Conservation (phyloP, 768 basidiomycete genomes). For the Boletus barrowsii region DNA sequence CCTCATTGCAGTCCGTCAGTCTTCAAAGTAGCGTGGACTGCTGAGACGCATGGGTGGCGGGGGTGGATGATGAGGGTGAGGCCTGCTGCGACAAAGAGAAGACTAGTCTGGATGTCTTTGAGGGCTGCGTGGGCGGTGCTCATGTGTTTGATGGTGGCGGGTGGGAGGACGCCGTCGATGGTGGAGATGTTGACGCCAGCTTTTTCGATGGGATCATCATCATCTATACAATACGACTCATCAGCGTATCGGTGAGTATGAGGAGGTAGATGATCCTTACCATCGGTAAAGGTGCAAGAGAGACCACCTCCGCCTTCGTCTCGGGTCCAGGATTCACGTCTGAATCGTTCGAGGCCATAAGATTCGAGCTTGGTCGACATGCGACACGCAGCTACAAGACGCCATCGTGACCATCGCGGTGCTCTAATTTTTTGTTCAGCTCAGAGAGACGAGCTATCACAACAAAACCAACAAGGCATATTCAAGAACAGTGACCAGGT, state of each 20-base stretch:
- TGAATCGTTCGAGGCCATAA: slow-evolving; percentile 11
- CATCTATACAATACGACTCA: too few relatives aligned
- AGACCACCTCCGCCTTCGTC: slow-evolving; percentile 19
- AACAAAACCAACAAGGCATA: too few relatives aligned
- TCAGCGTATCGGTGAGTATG: neutral
- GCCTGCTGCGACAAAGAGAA: slow-evolving; percentile 16
- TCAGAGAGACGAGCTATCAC: neutral
- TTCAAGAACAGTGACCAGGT: too few relatives aligned
- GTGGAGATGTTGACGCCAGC: slow-evolving; percentile 19
- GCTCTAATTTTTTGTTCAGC: neutral
- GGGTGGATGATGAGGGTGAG: slow-evolving; percentile 25
- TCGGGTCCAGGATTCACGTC: slow-evolving; percentile 15
- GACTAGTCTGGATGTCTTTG: slow-evolving; percentile 11
- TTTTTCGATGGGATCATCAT: slow-evolving; percentile 20
- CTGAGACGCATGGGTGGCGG: slow-evolving; percentile 19
- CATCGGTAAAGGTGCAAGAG: slow-evolving; percentile 13
- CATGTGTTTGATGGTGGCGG: slow-evolving; percentile 21
- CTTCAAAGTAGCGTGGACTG: slow-evolving; percentile 24
- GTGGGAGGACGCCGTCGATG: slow-evolving; percentile 17
- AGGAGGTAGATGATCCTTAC: neutral
- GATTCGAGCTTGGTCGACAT: slow-evolving; percentile 18
- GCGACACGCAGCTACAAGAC: slow-evolving; percentile 21
- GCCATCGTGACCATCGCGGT: slow-evolving; percentile 11
- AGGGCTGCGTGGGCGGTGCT: slow-evolving; percentile 18
- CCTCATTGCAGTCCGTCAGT: neutral